phyloP scores from a whole-genome alignment of 2,329 filamentous ascomycete species.

The Pezicula radicicola region DNA sequence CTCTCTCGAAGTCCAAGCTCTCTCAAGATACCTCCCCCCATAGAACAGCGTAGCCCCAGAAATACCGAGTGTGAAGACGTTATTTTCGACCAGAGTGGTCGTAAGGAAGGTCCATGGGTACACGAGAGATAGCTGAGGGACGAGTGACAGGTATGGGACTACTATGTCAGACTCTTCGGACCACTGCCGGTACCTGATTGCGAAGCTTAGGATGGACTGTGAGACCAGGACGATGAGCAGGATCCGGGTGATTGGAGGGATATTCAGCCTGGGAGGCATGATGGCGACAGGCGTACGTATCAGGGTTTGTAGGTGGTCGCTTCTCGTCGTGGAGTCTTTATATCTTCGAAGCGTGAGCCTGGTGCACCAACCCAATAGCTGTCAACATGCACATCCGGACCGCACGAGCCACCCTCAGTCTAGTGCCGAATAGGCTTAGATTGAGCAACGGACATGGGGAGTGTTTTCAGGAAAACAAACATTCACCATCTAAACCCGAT shows the following conservation, averaged over 20 bases:
- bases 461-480: no score
- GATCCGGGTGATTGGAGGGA: slow-evolving; percentile 85
- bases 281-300: slow-evolving; percentile 19
- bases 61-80: slow-evolving; percentile 80
- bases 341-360: no score
- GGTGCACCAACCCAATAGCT: no score
- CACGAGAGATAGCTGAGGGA: slow-evolving; percentile 77
- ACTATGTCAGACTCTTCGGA: slow-evolving; percentile 61
- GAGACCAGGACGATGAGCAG: slow-evolving; percentile 71
- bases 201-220: slow-evolving; percentile 79
- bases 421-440: no score
- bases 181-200: slow-evolving; percentile 72
- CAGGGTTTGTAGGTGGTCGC: no score
- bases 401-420: no score
- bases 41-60: slow-evolving; percentile 81
- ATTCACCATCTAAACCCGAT: no score
- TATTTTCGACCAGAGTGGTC: slow-evolving; percentile 87
- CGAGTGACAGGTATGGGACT: slow-evolving; percentile 82
- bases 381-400: no score
- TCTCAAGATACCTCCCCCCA: slow-evolving; percentile 90
- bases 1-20: slow-evolving; percentile 90
- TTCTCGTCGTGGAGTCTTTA: no score
- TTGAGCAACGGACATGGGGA: no score
- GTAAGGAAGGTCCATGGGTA: slow-evolving; percentile 94
- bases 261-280: slow-evolving; percentile 83